phyloP scores from a whole-genome alignment of 2,329 filamentous ascomycete genomes.

The Tolypocladium amazonense region DNA sequence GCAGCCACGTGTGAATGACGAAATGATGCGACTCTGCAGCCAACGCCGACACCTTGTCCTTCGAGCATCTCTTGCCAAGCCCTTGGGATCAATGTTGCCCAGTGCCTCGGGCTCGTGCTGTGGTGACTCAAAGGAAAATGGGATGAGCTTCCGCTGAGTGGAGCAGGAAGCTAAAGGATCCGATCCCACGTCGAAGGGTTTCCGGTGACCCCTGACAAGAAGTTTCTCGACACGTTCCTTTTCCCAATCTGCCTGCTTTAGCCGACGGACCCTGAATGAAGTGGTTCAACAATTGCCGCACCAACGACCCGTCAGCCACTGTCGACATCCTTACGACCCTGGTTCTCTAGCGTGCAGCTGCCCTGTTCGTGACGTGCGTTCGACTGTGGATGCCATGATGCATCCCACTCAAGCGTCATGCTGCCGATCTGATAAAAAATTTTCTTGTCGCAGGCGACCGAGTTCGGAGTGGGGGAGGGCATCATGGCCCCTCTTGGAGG shows the following conservation, averaged over 20 bases:
- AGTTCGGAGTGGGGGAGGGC: background rate
- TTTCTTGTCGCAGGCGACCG: background rate
- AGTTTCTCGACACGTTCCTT: background rate
- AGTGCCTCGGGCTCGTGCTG: background rate
- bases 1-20: background rate
- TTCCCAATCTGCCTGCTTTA: background rate
- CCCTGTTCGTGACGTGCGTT: background rate
- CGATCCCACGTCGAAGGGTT: background rate
- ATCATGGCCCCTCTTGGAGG: background rate
- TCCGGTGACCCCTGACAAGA: background rate
- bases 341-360: background rate
- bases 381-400: background rate
- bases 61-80: background rate
- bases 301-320: background rate
- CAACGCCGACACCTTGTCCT: background rate
- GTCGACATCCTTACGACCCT: background rate
- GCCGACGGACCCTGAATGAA: background rate
- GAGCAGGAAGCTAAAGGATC: background rate
- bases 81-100: background rate
- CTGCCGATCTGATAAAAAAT: background rate
- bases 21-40: background rate
- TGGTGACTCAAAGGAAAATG: background rate
- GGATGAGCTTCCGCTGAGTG: background rate
- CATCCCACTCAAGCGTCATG: background rate
- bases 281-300: background rate